Conservation (phyloP, 352 stramenopile species). For the Pythium monospermum region DNA sequence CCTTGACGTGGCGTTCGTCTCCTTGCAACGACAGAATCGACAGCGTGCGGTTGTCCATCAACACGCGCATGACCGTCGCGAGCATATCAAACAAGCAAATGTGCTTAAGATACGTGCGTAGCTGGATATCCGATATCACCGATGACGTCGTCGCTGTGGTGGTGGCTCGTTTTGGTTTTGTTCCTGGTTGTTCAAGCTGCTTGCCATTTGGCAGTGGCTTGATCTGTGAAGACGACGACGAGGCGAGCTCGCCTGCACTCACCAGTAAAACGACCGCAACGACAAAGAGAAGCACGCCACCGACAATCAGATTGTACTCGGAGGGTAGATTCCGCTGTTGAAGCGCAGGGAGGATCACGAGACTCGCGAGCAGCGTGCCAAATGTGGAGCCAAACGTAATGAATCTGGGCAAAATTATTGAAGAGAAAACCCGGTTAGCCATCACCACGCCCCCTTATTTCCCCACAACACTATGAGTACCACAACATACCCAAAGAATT, state of each 20-base stretch:
- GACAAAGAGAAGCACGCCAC: conserved; percentile 44
- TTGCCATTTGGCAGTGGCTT: background rate
- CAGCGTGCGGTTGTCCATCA: conserved; percentile 80
- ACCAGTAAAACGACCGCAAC: conserved; percentile 54
- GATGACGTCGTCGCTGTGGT: background rate
- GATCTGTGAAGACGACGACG: background rate
- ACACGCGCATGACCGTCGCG: conserved; percentile 68
- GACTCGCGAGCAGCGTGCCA: conserved; percentile 69
- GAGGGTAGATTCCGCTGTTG: conserved; percentile 50
- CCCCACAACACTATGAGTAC: too few species aligned
- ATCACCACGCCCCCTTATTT: too few species aligned
- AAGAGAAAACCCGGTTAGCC: background rate
- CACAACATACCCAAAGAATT: conserved; percentile 61
- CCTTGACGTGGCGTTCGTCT: conserved; percentile 59
- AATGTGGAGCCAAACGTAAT: conserved; percentile 84
- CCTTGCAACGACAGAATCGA: conserved; percentile 64
- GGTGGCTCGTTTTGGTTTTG: too few species aligned
- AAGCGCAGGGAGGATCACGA: conserved; percentile 55
- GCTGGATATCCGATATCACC: conserved; percentile 61
- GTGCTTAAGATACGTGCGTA: conserved; percentile 74
- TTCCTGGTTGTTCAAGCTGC: background rate
- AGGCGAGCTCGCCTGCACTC: conserved; percentile 37
- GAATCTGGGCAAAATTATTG: conserved; percentile 24
- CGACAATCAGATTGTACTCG: conserved; percentile 69
- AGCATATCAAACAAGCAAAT: conserved; percentile 87